Evolutionary conservation across 306 rosid genomes (phyloP), one percentile per base, ranked within the genome.

Genomic region (Vachellia pachyceras): DNA sequence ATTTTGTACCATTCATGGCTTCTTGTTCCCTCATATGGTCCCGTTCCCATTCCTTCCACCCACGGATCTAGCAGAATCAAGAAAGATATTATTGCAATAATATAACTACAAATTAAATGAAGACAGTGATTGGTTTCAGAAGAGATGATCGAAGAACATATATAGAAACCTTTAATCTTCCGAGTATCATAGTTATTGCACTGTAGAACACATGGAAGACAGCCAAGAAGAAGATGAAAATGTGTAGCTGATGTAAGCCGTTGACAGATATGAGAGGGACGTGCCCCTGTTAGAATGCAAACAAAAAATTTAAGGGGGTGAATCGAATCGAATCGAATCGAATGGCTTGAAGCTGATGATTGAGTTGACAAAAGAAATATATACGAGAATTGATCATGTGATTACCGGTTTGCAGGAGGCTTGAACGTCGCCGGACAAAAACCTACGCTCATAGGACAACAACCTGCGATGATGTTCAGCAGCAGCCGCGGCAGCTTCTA

Each of bases 201-300:
- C 92, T 89, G 79, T 89, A 90, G 41, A 90, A 5, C 41, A 90
- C 94, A 78, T 90, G 94, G 77, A 90, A 87, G 58, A 87, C 83
- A 1, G 94, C 94, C 76, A 90, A 84, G 81, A 90, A 90, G 89
- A 90, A 90, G 79, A 90, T 90, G 88, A 90, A 90, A 84, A 90
- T 90, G 88, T 90, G 94, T 29, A 90, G 72, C 78, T 95, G 99
- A 87, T 95, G 99, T 65, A 95, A 82, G 50, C 91, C 99, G 67
- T 78, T 33, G 57, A 90, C 77, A 3, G 99, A 91, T 74, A 95
- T 95, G 61, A 95, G 92, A 37, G 97, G 94, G 57, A 29, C 49
- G 18, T 77, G 6, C 0, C 99, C 99, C 99, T 95, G 72, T 37
- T 66, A 8, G 22, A 64, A 33, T 33, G 69, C 77, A 84, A 49